These are phyloP conservation scores for Ophiostoma sp. DNA, from an alignment of 2,329 filamentous ascomycete genomes.

Conservation along the genomic window DNA sequence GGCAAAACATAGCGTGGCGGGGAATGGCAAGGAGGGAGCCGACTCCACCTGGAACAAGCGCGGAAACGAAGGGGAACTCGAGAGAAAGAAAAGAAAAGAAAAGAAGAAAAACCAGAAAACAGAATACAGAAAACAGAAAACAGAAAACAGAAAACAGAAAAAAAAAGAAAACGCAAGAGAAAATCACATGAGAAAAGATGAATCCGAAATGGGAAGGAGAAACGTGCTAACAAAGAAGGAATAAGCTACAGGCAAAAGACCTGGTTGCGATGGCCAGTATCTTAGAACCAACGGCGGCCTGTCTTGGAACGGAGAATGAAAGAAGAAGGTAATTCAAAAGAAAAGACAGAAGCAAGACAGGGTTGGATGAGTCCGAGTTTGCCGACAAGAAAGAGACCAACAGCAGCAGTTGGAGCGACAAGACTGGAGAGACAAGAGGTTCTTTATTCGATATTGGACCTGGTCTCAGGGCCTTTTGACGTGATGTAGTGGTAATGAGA, in stretches of 20 bases:
- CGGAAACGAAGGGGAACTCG: not conserved
- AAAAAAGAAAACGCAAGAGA: not conserved
- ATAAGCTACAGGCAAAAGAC: not conserved
- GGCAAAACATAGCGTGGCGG: conserved; percentile 11
- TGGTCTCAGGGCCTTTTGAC: no score
- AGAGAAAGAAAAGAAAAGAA: no score
- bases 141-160: not conserved
- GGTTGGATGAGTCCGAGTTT: not conserved
- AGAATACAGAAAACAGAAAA: not conserved
- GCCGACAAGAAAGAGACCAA: not conserved
- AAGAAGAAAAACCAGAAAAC: not conserved
- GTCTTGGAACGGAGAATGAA: not conserved
- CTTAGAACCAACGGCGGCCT: not conserved
- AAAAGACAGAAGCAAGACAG: not conserved
- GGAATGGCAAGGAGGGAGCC: conserved; percentile 21
- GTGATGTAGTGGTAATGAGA: no score
- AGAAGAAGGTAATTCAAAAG: not conserved
- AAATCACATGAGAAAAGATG: not conserved
- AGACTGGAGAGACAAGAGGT: no score
- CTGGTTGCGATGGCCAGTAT: no score
- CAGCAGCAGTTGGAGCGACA: not conserved
- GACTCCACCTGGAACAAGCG: conserved; percentile 20
- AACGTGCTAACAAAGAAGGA: not conserved
- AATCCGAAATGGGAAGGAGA: not conserved
- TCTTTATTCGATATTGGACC: no score